Percentiles rank a stretch among this genome's conserved stretches.
Conservation (phyloP, 306 rosid genomes). For the Gastrolobium villosum region DNA sequence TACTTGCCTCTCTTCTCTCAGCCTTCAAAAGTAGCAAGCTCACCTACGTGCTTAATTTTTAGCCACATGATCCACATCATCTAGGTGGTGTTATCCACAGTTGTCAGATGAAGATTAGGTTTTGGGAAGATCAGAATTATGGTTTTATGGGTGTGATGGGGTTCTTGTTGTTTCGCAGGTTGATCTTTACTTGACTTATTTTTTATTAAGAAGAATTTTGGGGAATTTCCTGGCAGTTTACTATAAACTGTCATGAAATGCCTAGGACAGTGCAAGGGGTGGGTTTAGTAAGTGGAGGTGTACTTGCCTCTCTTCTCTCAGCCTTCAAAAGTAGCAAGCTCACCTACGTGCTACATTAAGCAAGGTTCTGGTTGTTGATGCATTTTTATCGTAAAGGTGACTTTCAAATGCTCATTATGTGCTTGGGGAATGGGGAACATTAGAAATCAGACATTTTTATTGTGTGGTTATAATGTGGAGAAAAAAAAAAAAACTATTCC, state of each 20-base stretch:
- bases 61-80: not conserved
- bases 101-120: slow-evolving; percentile 25
- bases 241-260: not conserved
- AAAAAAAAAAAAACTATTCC: not conserved
- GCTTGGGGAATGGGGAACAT: not conserved
- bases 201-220: not conserved
- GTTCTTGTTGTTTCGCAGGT: slow-evolving; percentile 19
- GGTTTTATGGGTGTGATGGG: slow-evolving; percentile 19
- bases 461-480: not conserved
- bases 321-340: not conserved
- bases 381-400: not conserved
- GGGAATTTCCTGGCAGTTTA: not conserved
- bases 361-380: slow-evolving; percentile 21
- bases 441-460: too few species aligned
- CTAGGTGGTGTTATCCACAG: slow-evolving; percentile 9
- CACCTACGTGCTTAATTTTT: not conserved
- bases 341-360: not conserved
- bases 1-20: not conserved
- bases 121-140: slow-evolving; percentile 7
- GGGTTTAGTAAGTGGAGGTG: not conserved
- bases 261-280: not conserved
- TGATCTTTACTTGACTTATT: slow-evolving; percentile 24
- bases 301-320: not conserved
- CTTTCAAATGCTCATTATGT: not conserved
- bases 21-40: not conserved